Percentiles rank a stretch among this genome's conserved stretches.
These are phyloP conservation scores for Fagopyrum esculentum DNA, from an alignment of 148 eudicot genomes.

Conservation along the genomic window DNA sequence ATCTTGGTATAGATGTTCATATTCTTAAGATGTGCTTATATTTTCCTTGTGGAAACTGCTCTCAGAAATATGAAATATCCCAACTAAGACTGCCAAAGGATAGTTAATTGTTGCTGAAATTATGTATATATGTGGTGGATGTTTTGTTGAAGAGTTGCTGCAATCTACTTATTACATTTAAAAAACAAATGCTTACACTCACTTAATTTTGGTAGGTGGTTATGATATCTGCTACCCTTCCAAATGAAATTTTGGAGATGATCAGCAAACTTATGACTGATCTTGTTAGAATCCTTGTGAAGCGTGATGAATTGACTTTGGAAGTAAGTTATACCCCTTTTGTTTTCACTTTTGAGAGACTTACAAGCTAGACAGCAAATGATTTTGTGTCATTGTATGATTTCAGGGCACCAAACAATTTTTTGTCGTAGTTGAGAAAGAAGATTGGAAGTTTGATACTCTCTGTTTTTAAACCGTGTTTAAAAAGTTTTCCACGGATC, in stretches of 20 bases:
- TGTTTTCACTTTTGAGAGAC: not conserved
- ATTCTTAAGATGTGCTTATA: too few relatives aligned
- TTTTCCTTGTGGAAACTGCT: not conserved
- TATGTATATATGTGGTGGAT: not conserved
- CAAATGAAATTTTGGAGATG: constrained; percentile 95
- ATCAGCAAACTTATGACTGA: constrained; percentile 97
- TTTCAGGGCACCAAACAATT: constrained; percentile 95
- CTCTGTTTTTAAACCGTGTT: constrained; percentile 26
- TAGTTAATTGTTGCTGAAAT: not conserved
- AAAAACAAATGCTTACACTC: too few relatives aligned
- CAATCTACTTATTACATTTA: too few relatives aligned
- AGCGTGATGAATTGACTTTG: constrained; percentile 98
- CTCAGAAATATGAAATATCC: not conserved
- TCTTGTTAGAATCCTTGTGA: constrained; percentile 90
- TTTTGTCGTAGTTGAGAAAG: constrained; percentile 93
- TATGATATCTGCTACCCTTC: constrained; percentile 92
- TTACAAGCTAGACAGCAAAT: not conserved
- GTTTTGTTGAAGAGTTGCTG: not conserved
- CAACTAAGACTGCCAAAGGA: not conserved
- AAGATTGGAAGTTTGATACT: constrained; percentile 98
- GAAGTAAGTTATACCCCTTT: constrained; percentile 39
- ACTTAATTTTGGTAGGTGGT: constrained; percentile 46
- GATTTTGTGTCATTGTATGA: not conserved
- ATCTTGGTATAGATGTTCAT: too few relatives aligned
- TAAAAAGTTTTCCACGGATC: not conserved